Evolutionary conservation across 176 grass and related monocot genomes (phyloP).

Genomic region (Ampelocalamus luodianensis): DNA sequence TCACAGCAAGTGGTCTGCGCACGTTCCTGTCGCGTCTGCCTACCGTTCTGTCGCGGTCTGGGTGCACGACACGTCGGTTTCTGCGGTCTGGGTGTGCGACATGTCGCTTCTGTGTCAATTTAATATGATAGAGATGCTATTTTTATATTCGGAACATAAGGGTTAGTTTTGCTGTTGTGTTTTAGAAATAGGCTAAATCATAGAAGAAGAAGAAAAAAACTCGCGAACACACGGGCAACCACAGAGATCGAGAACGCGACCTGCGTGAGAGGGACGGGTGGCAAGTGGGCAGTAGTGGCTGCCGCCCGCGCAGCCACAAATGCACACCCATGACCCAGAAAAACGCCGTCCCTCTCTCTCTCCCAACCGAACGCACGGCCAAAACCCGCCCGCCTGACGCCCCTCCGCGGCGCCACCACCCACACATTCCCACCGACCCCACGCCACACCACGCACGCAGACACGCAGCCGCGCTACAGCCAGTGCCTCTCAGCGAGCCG

Average conservation of each 20-base stretch:
- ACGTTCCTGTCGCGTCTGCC: too few species aligned
- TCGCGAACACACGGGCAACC: neutral
- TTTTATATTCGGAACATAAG: too few species aligned
- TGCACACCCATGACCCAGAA: neutral
- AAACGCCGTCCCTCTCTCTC: neutral
- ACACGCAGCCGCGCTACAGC: slow-evolving; percentile 40
- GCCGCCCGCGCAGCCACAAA: slow-evolving; percentile 51
- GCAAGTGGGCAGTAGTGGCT: slow-evolving; percentile 13
- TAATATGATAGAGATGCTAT: too few species aligned
- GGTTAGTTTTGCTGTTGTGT: too few species aligned
- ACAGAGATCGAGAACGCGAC: neutral
- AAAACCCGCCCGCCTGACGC: neutral
- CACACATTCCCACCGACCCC: slow-evolving; percentile 45
- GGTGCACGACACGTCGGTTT: too few species aligned
- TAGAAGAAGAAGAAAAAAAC: too few species aligned
- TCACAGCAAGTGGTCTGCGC: too few species aligned
- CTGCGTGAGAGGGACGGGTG: neutral
- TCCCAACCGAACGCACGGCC: slow-evolving; percentile 5
- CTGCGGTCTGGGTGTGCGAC: too few species aligned
- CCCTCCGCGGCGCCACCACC: slow-evolving; percentile 42
- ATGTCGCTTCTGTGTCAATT: too few species aligned
- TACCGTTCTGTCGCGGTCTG: too few species aligned
- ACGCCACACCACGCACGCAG: slow-evolving; percentile 31
- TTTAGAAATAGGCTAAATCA: too few species aligned
- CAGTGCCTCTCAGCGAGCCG: neutral